A percentile compares a stretch with the other conserved stretches of the same genome.
Evolutionary conservation across 495 filamentous ascomycete genomes (phyloP).

Genomic region (Aspergillus campestris): DNA sequence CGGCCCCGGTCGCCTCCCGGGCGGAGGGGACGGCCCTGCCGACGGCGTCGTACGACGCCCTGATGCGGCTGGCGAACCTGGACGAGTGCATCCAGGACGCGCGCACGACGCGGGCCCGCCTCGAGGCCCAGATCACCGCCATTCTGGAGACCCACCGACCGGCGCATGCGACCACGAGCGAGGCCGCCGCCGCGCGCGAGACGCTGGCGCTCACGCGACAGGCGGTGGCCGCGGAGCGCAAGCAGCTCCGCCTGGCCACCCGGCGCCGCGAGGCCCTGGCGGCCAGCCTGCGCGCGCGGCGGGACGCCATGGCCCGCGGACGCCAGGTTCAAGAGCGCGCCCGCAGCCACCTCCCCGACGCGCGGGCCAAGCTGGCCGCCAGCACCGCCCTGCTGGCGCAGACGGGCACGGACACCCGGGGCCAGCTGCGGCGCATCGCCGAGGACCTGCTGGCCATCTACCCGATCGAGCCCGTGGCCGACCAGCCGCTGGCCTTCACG

Average conservation of each 20-base stretch:
- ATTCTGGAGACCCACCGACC: slow-evolving; percentile 52
- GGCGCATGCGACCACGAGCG: slow-evolving; percentile 32
- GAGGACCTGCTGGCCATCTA: slow-evolving; percentile 73
- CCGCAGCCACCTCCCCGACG: slow-evolving; percentile 34
- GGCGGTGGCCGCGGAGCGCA: slow-evolving; percentile 55
- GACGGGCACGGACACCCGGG: slow-evolving; percentile 56
- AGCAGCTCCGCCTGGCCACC: slow-evolving; percentile 49
- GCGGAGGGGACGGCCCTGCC: slow-evolving; percentile 31
- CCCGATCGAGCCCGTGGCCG: slow-evolving; percentile 60
- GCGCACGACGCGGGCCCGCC: slow-evolving; percentile 60
- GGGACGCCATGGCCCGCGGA: slow-evolving; percentile 57
- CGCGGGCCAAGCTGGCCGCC: slow-evolving; percentile 49
- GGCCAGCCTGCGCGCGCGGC: slow-evolving; percentile 55
- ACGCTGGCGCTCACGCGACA: slow-evolving; percentile 46
- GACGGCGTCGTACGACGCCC: slow-evolving; percentile 81
- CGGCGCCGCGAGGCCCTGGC: slow-evolving; percentile 56
- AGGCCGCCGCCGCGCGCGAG: slow-evolving; percentile 58
- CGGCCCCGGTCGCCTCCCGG: slow-evolving; percentile 11
- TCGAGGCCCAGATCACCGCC: slow-evolving; percentile 69
- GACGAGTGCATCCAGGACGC: slow-evolving; percentile 93
- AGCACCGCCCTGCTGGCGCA: slow-evolving; percentile 45
- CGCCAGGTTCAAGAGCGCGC: slow-evolving; percentile 49
- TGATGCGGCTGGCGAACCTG: slow-evolving; percentile 83
- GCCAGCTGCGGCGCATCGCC: slow-evolving; percentile 78
- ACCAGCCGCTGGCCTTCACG: slow-evolving; percentile 61